These are phyloP conservation scores for Ustilago esculenta DNA, from an alignment of 1,284 basidiomycete species.

Conservation along the genomic window DNA sequence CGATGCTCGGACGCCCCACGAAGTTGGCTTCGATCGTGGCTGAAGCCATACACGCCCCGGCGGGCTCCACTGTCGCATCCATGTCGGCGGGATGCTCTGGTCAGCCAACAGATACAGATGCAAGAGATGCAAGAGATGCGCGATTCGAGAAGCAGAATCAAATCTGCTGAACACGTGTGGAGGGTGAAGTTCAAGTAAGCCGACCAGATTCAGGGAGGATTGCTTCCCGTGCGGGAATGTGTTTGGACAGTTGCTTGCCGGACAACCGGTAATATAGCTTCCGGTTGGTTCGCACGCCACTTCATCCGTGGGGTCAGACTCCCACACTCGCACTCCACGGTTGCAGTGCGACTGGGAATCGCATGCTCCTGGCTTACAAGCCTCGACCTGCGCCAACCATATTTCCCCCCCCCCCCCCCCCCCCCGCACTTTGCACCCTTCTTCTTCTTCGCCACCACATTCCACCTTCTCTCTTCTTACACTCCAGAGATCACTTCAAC, in stretches of 20 bases:
- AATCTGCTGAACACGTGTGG: too few species aligned
- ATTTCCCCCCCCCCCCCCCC: background rate
- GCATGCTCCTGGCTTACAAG: too few species aligned
- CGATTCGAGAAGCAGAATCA: too few species aligned
- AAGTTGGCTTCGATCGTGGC: slow-evolving; percentile 28
- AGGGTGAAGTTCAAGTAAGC: background rate
- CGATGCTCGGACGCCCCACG: slow-evolving; percentile 38
- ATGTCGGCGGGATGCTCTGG: slow-evolving; percentile 2
- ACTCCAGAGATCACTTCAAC: background rate
- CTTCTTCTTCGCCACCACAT: background rate
- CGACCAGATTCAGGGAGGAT: background rate
- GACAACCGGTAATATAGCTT: slow-evolving; percentile 5
- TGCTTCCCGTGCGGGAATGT: slow-evolving; percentile 5
- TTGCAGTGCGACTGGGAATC: background rate
- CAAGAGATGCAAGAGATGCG: too few species aligned
- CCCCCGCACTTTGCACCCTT: background rate
- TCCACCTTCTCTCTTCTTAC: background rate
- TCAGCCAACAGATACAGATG: too few species aligned
- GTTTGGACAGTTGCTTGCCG: background rate
- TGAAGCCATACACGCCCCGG: slow-evolving; percentile 1
- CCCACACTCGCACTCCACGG: too few species aligned
- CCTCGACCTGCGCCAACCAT: background rate
- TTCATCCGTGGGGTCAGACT: too few species aligned
- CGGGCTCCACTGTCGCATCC: background rate
- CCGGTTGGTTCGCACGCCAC: too few species aligned